Base-by-base conservation (phyloP, 441 rosid species). In the Brassica hybrid region DNA sequence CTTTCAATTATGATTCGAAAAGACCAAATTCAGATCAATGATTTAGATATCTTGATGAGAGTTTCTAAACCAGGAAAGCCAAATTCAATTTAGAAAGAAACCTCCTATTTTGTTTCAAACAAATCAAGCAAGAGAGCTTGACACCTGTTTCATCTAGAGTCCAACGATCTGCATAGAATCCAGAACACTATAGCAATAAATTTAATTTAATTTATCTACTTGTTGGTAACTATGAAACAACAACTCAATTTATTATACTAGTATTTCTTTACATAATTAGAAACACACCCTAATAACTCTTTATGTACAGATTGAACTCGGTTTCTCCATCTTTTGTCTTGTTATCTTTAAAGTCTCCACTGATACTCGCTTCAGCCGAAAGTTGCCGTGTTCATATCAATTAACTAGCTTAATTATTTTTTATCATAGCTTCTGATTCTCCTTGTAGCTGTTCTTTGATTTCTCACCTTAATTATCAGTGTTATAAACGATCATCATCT, bases 161-260 rank as follows among this genome's bases (percentile, higher is more conserved):
- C 77, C 41, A 67, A 19, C 71, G 68, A 71, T 71, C 76, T 72
- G 45, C 69, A 72, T 67, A 79, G 74, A 73, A 73, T 78, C 81
- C 74, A 67, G 41, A 73, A 73, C 66, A 74, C 65, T 19, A 60
- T 45, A 67, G 2, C 66, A 79, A 38, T 62, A 73, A 73, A 38
- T 73, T 56, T 16, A 76, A 25, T 32, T 36, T 36, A 54, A 13
- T 61, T 79, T 25, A 56, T 72, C 23, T 72, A 17, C 69, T 78
- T 78, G 81, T 73, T 78, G 77, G 73, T 67, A 12, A 78, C 72
- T 67, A 78, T 36, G 81, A 79, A 79, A 74, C 82, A 73, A 73
- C 59, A 54, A 54, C 59, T 17, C 59, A 16, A 54, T 7, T 54
- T 54, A 54, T 54, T 16, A 54, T 54, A 48, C 4, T 48, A 48